Evolutionary conservation across 2,329 filamentous ascomycete species (phyloP), one percentile per base, ranked within the genome.

Genomic region (Paradendryphiella salina): DNA sequence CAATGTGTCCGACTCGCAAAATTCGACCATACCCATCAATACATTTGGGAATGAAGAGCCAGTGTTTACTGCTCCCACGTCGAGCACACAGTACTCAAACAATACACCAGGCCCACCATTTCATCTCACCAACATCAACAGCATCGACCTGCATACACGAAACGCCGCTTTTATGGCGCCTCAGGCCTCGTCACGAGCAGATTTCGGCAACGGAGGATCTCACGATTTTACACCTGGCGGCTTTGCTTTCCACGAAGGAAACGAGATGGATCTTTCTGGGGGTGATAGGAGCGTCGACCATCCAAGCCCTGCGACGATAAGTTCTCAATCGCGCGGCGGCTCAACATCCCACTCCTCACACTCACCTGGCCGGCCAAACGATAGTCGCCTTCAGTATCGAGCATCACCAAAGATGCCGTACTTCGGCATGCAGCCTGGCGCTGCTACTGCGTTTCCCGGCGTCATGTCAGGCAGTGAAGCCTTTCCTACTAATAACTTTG

Each of bases 311-410:
- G 63, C 66, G 14, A 73, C 72, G 11, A 61, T 67, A 9, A 63
- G 65, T 35, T 70, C 70, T 4, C 60, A 67, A 23, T 69, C 65
- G 5, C 54, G 65, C 17, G 64, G 61, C 11, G 66, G 64, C 32
- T 69, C 70, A 8, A 68, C 66, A n/a, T 70, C 67, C 2, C 70
- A 72, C 6, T 69, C 67, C 1, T 72, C 70, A 2, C 72, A 70
- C 43, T 73, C 71, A 0, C 69, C 70, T 8, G 58, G 59, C 21
- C 61, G 62, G 18, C 62, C 57, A 35, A 55, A 55, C 20, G 59
- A 70, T 36, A 61, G 60, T 14, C 57, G 60, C 11, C 54, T 66
- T 1, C 63, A 61, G n/a, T 71, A 70, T 41, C 65, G 68, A 11
- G 57, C 65, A 3, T 70, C 66, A 0, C 68, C 69, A 3, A 52